Base-by-base conservation (phyloP, 2,329 filamentous ascomycete species). In the Colletotrichum trifolii region DNA sequence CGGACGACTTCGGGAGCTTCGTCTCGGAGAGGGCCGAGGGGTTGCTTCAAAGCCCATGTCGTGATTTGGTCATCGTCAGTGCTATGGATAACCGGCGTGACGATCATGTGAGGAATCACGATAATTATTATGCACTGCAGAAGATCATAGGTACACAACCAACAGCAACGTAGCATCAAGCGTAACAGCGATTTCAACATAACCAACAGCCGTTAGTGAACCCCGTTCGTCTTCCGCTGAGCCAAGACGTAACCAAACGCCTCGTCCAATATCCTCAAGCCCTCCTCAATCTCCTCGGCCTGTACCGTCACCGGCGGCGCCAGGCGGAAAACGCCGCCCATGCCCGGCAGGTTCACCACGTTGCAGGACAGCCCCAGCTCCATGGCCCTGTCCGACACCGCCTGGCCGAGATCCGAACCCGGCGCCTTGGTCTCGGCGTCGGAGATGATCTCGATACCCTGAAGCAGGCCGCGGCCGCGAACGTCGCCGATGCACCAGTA, bases 401-500 rank as follows among this genome's bases (percentile, higher is more conserved):
- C 71, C 64, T 79, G 75, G 0, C 81, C 83, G 3, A 86, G 70
- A 1, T 81, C 78, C 1, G 78, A 66, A 0, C 77, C 83, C 0
- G 80, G 77, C 0, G 74, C 76, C 66, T 82, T 83, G 0, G 78
- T 82, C 56, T 77, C 64, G 1, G 74, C 70, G 46, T 84, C 76
- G 0, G 76, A 74, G 12, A 86, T 81, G 47, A 86, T 83, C 71
- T 86, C 83, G 36, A 85, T 76, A 0, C 82, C 83, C 17, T 79
- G 78, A 71, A 86, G 77, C 4, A 86, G 75, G 0, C 83, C 84
- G 0, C 81, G 77, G 0, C 84, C 83, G 8, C 84, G 77, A 0
- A 86, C 79, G 62, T 85, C 83, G 0, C 84, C 83, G 38, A 87
- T 82, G 69, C 83, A 86, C 61, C 79, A 80, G 68, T 85, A 84